Evolutionary conservation across 345 rosid genomes (phyloP), one percentile per base, ranked within the genome.

Genomic region (Eucalyptus coolabah): DNA sequence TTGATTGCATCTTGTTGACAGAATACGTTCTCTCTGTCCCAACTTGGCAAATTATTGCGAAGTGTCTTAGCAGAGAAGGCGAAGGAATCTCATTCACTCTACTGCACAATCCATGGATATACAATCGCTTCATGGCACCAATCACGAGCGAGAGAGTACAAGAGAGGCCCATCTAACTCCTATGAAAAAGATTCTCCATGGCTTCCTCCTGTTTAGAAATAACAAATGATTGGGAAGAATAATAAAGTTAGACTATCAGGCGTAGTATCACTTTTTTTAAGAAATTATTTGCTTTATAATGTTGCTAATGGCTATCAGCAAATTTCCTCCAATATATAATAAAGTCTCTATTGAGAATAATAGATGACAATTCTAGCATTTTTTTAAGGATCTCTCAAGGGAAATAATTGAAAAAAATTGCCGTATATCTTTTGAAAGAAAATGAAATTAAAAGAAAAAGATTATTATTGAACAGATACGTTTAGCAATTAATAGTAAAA

Each of bases 281-380:
- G 0, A 8, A 53, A 21, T 53, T 53, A 53, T 53, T 53, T 53
- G 2, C 59, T 8, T 21, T 0, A 53, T 0, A 53, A 19, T 8
- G 4, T 53, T 53, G 5, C 0, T 53, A 53, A 53, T 53, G 1
- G 11, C 2, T 2, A 19, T 19, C 0, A 0, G 11, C 2, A 53
- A 19, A 53, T 53, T 53, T 53, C 11, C 4, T 53, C 0, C 2
- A 21, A 53, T 5, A 53, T 53, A 53, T 53, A 53, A 19, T 3
- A 8, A 19, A 19, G 0, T 53, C 1, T 53, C 0, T 0, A 53
- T 3, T 53, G 5, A 53, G 0, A 53, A 53, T 53, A 53, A 53
- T 21, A 19, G 1, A 53, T 53, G 1, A 3, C 24, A 53, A 53
- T 53, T 53, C 9, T 19, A 53, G 23, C 1, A 4, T 19, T 53